Base-by-base conservation (phyloP, 331 rosid species). In the Ulmus americana region DNA sequence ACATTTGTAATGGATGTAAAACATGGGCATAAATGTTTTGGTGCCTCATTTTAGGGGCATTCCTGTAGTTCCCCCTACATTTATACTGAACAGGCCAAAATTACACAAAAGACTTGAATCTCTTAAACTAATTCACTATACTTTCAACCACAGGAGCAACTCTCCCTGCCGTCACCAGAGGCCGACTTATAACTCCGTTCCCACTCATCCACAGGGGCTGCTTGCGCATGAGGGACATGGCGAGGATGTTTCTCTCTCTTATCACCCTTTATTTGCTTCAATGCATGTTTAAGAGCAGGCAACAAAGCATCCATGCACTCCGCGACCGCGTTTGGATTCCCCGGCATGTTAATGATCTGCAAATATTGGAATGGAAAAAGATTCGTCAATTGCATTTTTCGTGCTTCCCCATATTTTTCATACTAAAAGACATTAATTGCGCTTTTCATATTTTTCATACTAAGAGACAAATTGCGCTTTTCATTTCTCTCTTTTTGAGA, bases 341-440 rank as follows among this genome's bases (percentile, higher is more conserved):
- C 96, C 35, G 97, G 97, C 96, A 91, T 91, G 87, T 91, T 88
- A 74, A 91, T 86, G 66, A 91, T 91, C 96, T 88, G 83, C 51
- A 60, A 55, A 51, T 47, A 49, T 55, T 41, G 41, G 35, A 2
- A 28, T 64, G 48, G 52, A 68, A 70, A 50, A 51, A 57, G 10
- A 65, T 53, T 53, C 12, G 5, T 16, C 58, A 9, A 53, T 8
- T 20, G 38, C 39, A 7, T 8, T 22, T 1, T n/a, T 3, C 55
- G 18, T 15, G 28, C 16, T 50, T 50, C 8, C 55, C 28, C 10
- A 6, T 22, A 14, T 15, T 50, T 50, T 50, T n/a, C 10, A 50
- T 12, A 49, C 15, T 3, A 49, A 8, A 50, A 50, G 18, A 14
- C 2, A 5, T 13, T 6, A 6, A 10, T 15, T 50, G 11, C 2